Conservation (phyloP, 176 grass and related monocot genomes). For the Aechmea fasciata region DNA sequence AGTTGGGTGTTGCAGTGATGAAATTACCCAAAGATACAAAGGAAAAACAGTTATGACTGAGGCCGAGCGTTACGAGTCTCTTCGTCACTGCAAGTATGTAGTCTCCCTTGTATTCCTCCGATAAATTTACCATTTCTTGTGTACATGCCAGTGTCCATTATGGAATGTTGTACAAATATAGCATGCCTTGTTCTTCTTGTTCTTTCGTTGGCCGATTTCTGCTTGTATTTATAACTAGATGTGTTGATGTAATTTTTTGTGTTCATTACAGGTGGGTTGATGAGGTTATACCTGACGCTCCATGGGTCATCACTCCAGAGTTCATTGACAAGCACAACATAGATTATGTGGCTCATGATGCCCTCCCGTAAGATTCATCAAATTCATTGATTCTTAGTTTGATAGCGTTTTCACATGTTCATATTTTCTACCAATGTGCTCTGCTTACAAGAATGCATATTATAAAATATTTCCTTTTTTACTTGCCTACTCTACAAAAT, state of each 20-base stretch:
- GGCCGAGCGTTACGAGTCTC: conserved; percentile 76
- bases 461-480: neutral
- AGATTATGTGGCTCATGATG: conserved; percentile 82
- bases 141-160: no score
- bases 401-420: neutral
- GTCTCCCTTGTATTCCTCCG: neutral
- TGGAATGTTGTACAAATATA: no score
- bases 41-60: conserved; percentile 86
- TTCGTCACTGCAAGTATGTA: conserved; percentile 86
- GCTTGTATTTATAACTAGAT: neutral
- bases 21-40: conserved; percentile 66
- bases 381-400: neutral
- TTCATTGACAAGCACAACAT: conserved; percentile 83
- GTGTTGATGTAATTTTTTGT: neutral
- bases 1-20: conserved; percentile 81
- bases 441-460: neutral
- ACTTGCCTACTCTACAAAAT: neutral
- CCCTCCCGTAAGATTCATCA: conserved; percentile 67
- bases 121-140: neutral
- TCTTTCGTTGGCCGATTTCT: neutral
- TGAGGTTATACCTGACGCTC: conserved; percentile 91
- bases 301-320: conserved; percentile 75
- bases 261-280: conserved; percentile 64
- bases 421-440: neutral
- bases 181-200: neutral